A percentile compares a stretch with the other conserved stretches of the same genome.
Conservation (phyloP, 1,284 basidiomycete genomes). For the Apiotrichum mycotoxinovorans region DNA sequence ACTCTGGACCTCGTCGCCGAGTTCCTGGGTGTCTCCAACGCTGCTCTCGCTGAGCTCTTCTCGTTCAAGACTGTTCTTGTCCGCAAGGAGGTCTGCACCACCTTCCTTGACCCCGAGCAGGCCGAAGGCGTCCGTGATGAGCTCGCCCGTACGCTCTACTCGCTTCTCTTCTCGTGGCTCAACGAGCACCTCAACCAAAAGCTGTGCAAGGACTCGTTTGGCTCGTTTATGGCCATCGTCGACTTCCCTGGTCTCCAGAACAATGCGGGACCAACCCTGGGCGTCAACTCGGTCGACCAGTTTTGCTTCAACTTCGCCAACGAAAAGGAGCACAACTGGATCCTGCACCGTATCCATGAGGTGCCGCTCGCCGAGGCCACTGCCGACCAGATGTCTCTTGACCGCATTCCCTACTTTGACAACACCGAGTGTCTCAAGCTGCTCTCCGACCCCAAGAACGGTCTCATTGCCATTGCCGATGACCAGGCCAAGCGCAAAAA, state of each 20-base stretch:
- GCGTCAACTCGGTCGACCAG: conserved; percentile 88
- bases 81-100: conserved; percentile 90
- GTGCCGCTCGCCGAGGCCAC: conserved; percentile 73
- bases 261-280: conserved; percentile 61
- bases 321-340: conserved; percentile 81
- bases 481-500: conserved; percentile 90
- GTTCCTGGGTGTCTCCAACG: conserved; percentile 77
- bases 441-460: conserved; percentile 80
- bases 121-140: conserved; percentile 90
- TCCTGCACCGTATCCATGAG: conserved; percentile 69
- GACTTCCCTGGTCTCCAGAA: conserved; percentile 94
- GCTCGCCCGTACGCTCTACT: conserved; percentile 87
- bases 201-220: conserved; percentile 84
- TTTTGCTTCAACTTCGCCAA: conserved; percentile 96
- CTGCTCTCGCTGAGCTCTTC: conserved; percentile 74
- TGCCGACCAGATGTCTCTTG: conserved; percentile 74
- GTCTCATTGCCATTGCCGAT: conserved; percentile 95
- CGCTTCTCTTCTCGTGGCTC: conserved; percentile 91
- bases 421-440: conserved; percentile 86
- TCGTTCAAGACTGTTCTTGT: conserved; percentile 90
- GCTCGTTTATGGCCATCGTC: conserved; percentile 89
- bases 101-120: conserved; percentile 91
- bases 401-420: conserved; percentile 69
- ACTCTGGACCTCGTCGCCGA: conserved; percentile 77
- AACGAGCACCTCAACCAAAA: conserved; percentile 95